Evolutionary conservation across 176 grass and related monocot species (phyloP).

Genomic region (Cenchrus americanus): DNA sequence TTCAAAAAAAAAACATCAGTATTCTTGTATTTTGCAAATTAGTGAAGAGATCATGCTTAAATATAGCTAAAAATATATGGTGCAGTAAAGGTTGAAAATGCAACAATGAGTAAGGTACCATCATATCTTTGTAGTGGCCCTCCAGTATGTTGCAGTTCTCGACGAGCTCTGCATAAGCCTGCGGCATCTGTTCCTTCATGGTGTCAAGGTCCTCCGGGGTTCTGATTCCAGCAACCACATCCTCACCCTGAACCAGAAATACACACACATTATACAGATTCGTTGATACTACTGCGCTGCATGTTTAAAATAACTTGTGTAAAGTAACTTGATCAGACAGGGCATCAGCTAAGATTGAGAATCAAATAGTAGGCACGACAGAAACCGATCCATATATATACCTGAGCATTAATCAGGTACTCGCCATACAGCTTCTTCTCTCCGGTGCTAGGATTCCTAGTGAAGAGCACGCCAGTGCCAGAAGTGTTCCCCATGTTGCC

Average conservation of each 20-base stretch:
- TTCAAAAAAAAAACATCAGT: not conserved
- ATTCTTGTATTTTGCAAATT: conserved; percentile 10
- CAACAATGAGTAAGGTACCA: conserved; percentile 52
- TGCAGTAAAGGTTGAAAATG: conserved; percentile 3
- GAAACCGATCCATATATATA: not conserved
- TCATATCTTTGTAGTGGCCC: conserved; percentile 97
- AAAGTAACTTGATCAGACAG: conserved; percentile 8
- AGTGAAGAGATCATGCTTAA: conserved; percentile 21
- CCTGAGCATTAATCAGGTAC: conserved; percentile 94
- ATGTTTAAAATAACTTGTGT: not conserved
- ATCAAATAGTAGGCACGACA: not conserved
- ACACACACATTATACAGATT: not conserved
- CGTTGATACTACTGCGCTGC: not conserved
- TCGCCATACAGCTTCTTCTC: conserved; percentile 99
- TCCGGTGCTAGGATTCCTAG: conserved; percentile 89
- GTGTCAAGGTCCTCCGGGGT: conserved; percentile 81
- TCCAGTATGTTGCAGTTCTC: conserved; percentile 95
- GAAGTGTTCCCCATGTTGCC: conserved; percentile 98
- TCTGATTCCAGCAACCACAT: conserved; percentile 98
- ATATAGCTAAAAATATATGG: not conserved
- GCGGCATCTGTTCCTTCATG: conserved; percentile 74
- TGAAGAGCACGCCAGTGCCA: conserved; percentile 97
- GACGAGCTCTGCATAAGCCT: conserved; percentile 82
- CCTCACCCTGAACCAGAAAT: conserved; percentile 72
- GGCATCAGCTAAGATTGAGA: conserved; percentile 1